Base-by-base conservation (phyloP, 2,329 filamentous ascomycete genomes). In the Apiospora sp. region DNA sequence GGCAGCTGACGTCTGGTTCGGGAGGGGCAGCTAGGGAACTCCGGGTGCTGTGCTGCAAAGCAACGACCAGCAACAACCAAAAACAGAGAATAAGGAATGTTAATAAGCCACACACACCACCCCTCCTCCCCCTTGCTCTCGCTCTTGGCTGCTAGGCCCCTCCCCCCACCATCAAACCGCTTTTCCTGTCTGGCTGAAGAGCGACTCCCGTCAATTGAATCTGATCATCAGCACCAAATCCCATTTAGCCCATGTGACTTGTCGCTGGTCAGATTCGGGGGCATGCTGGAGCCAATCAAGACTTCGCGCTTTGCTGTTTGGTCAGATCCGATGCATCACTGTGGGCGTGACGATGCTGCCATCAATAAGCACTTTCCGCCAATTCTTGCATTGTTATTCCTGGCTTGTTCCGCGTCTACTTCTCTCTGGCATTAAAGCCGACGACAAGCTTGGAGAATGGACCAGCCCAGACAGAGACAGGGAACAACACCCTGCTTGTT, bases 191-290 rank as follows among this genome's bases (percentile, higher is more conserved):
- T 22, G 16, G 46, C 19, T n/a, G 8, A 19, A 48, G 46, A 48
- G 19, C 22, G 46, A 48, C 46, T 64, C 30, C 58, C 19, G 34
- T 64, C 34, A 64, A 64, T 64, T n/a, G 41, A 64, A n/a, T 64
- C 58, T 41, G 58, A 41, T 64, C 58, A 64, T 34, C 58, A 64
- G 19, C 58, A 41, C 58, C 5, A 34, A 64, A 64, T 41, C 34
- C 58, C 58, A 64, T 64, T 64, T 64, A 64, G 34, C 58, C 58
- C 58, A 64, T 64, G 58, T 64, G 58, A 64, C 58, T 64, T 41
- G 58, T 64, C 58, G 58, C 58, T 41, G 58, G 58, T 64, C 58
- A 64, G 58, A 64, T 64, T 64, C 58, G 4, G 13, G 41, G 34
- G 58, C 8, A 4, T 7, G 22, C 19, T 3, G 16, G 8, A 7